These are phyloP conservation scores for Pseudogymnoascus sp. DNA, from an alignment of 2,329 filamentous ascomycete species.

Conservation along the genomic window DNA sequence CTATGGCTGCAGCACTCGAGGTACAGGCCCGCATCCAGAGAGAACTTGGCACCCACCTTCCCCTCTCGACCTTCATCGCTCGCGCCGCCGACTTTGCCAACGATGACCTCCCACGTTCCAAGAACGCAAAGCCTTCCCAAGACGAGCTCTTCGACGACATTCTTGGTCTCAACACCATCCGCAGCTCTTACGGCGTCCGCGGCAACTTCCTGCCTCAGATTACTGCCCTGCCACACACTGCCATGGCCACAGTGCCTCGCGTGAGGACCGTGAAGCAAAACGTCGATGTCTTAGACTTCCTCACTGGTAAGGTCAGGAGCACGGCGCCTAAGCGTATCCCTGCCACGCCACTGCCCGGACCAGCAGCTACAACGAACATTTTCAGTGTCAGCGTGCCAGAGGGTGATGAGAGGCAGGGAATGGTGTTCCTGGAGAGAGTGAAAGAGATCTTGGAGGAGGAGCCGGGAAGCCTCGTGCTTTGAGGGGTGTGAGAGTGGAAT, in stretches of 20 bases:
- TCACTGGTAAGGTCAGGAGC: slow-evolving; percentile 43
- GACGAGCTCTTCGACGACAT: slow-evolving; percentile 87
- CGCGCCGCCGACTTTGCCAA: slow-evolving; percentile 84
- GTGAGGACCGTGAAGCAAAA: slow-evolving; percentile 33
- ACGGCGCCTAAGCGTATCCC: slow-evolving; percentile 26
- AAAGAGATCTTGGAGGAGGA: slow-evolving; percentile 77
- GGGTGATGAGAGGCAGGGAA: slow-evolving; percentile 73
- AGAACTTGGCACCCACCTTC: slow-evolving; percentile 70
- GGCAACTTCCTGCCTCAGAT: slow-evolving; percentile 68
- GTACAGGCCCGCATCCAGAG: slow-evolving; percentile 74
- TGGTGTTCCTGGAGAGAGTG: slow-evolving; percentile 75
- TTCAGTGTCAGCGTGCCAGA: slow-evolving; percentile 75
- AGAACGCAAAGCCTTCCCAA: slow-evolving; percentile 56
- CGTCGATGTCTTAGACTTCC: slow-evolving; percentile 75
- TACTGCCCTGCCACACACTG: slow-evolving; percentile 44
- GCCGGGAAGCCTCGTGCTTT: slow-evolving; percentile 65
- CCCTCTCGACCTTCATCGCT: slow-evolving; percentile 77
- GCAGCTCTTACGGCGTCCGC: slow-evolving; percentile 45
- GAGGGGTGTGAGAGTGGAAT: slow-evolving; percentile 20
- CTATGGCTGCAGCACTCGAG: slow-evolving; percentile 68
- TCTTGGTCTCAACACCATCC: slow-evolving; percentile 55
- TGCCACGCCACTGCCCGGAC: slow-evolving; percentile 35
- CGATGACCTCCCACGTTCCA: slow-evolving; percentile 66
- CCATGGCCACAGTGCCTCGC: slow-evolving; percentile 27
- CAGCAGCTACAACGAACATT: slow-evolving; percentile 57